A percentile compares a stretch with the other conserved stretches of the same genome.
Evolutionary conservation across 2,329 filamentous ascomycete genomes (phyloP).

Genomic region (Penicillium sp.): DNA sequence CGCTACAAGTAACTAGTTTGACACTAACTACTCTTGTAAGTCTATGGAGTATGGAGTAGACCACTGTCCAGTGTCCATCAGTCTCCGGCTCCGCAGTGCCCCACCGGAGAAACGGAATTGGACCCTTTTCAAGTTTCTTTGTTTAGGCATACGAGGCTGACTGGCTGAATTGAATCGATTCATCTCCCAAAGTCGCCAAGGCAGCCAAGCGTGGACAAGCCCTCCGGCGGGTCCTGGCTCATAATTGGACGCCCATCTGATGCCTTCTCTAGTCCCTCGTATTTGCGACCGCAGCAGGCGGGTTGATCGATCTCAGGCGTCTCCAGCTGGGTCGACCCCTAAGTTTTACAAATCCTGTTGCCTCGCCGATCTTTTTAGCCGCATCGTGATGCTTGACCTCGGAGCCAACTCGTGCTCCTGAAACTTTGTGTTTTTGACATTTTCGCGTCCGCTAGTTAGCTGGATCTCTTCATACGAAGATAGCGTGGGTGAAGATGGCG

Average conservation of each 20-base stretch:
- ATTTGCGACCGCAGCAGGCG: background rate
- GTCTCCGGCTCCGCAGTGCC: background rate
- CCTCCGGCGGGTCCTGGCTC: background rate
- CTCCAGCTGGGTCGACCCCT: background rate
- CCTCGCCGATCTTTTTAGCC: background rate
- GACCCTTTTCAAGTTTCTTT: background rate
- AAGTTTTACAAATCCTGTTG: background rate
- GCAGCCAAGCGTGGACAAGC: background rate
- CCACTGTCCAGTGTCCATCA: too few relatives aligned
- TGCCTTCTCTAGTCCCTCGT: background rate
- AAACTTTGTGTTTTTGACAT: too few relatives aligned
- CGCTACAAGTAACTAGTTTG: too few relatives aligned
- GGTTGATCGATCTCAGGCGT: background rate
- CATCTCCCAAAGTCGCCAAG: background rate
- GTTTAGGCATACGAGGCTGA: background rate
- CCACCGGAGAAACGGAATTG: background rate
- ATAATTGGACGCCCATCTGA: background rate
- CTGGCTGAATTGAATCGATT: background rate
- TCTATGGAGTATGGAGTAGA: too few relatives aligned
- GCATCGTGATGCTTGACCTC: background rate
- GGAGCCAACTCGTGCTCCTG: background rate
- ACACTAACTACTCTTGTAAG: too few relatives aligned
- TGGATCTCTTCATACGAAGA: background rate
- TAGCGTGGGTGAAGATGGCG: background rate
- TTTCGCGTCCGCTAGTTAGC: background rate